Evolutionary conservation across 805 yeast genomes (phyloP).

Genomic region (Wickerhamomyces subpelliculosus): DNA sequence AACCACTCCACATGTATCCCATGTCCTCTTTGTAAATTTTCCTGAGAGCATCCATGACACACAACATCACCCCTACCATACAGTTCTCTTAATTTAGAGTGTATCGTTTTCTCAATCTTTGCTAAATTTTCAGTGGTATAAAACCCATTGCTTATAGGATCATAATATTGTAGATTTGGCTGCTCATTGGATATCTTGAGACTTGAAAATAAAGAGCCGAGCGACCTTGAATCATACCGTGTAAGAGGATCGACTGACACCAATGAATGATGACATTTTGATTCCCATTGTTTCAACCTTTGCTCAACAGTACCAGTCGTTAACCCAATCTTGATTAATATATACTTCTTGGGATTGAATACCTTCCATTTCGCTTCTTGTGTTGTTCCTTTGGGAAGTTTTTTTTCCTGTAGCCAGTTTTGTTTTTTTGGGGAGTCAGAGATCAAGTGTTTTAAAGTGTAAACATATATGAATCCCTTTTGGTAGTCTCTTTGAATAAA

Average conservation of each 20-base stretch:
- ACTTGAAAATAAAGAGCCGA: background rate
- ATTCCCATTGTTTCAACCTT: conserved; percentile 20
- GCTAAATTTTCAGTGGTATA: conserved; percentile 5
- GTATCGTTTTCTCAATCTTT: conserved; percentile 15
- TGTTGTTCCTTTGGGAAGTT: background rate
- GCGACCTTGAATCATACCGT: background rate
- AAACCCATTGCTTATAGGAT: conserved; percentile 10
- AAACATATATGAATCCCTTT: conserved; percentile 18
- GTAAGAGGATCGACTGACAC: conserved; percentile 9
- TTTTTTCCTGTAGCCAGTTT: conserved; percentile 16
- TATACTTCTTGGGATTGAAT: conserved; percentile 16
- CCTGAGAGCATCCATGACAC: conserved; percentile 17
- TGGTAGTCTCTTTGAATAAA: conserved; percentile 1
- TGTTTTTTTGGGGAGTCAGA: conserved; percentile 8
- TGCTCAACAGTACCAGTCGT: conserved; percentile 14
- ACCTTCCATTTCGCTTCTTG: background rate
- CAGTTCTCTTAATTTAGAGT: conserved; percentile 5
- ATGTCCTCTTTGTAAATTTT: conserved; percentile 2
- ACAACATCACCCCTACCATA: conserved; percentile 19
- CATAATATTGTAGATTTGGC: conserved; percentile 6
- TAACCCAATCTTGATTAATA: conserved; percentile 20
- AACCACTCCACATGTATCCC: conserved; percentile 23
- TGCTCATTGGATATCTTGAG: background rate
- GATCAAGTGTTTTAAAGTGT: conserved; percentile 16
- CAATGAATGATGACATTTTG: conserved; percentile 16